These are phyloP conservation scores for Pseudopyricularia javanii DNA, from an alignment of 2,329 filamentous ascomycete genomes.

Conservation along the genomic window DNA sequence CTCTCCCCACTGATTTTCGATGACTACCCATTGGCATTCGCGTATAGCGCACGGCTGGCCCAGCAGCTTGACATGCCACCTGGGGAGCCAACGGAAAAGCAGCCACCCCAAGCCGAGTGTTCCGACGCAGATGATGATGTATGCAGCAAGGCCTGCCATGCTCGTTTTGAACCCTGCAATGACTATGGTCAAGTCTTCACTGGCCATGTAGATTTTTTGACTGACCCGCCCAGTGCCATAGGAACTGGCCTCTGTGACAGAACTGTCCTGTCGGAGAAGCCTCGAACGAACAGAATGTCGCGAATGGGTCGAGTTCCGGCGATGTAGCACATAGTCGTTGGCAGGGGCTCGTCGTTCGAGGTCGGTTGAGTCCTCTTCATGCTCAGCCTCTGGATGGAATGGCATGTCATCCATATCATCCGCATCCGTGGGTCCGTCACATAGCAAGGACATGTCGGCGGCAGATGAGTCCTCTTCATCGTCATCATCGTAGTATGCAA, in stretches of 20 bases:
- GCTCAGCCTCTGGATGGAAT: constrained; percentile 19
- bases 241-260: constrained; percentile 53
- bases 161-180: constrained; percentile 85
- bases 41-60: constrained; percentile 58
- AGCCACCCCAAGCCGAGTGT: constrained; percentile 74
- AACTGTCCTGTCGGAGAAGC: constrained; percentile 60
- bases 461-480: constrained; percentile 25
- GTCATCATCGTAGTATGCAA: constrained; percentile 70
- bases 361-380: constrained; percentile 23
- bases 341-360: constrained; percentile 19
- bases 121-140: constrained; percentile 56
- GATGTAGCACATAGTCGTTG: constrained; percentile 37
- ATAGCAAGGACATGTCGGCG: constrained; percentile 14
- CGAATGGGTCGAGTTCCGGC: constrained; percentile 51
- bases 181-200: constrained; percentile 88
- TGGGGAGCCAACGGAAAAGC: constrained; percentile 78
- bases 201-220: constrained; percentile 88
- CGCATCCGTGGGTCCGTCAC: constrained; percentile 17
- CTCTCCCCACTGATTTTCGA: constrained; percentile 96
- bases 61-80: constrained; percentile 68
- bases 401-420: constrained; percentile 25
- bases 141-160: constrained; percentile 52
- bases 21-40: constrained; percentile 79
- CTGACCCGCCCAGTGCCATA: constrained; percentile 52
- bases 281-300: constrained; percentile 46